These are phyloP conservation scores for Sporothrix schenckii DNA, from an alignment of 2,329 filamentous ascomycete species.

Conservation along the genomic window DNA sequence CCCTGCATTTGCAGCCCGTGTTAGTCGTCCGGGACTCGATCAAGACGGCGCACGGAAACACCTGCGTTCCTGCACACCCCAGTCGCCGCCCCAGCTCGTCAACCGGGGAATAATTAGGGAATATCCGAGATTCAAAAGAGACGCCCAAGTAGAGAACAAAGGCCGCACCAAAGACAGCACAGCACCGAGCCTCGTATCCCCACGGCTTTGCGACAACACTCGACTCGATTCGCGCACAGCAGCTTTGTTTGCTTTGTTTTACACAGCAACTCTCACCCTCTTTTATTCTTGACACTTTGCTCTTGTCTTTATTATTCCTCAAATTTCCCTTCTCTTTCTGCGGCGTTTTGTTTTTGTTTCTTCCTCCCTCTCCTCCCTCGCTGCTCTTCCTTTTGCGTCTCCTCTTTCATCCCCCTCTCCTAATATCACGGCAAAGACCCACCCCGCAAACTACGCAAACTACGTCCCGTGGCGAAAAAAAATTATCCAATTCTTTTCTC, in stretches of 20 bases:
- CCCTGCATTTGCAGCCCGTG: conserved; percentile 3
- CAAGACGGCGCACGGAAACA: conserved; percentile 4
- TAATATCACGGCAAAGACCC: conserved; percentile 32
- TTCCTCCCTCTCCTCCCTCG: not conserved
- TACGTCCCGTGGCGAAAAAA: conserved; percentile 32
- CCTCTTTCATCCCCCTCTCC: conserved; percentile 28
- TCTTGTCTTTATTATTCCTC: conserved; percentile 11
- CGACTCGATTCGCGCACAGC: conserved; percentile 14
- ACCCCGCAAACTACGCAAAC: conserved; percentile 32
- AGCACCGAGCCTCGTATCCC: conserved; percentile 28
- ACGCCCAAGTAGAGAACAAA: not conserved
- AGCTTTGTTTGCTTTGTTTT: conserved; percentile 18
- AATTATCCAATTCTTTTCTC: conserved; percentile 26
- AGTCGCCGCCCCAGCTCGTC: not conserved
- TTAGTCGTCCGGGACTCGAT: conserved; percentile 22
- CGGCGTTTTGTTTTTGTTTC: not conserved
- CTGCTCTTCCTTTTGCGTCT: conserved; percentile 20
- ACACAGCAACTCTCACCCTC: not conserved
- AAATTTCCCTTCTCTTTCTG: conserved; percentile 13
- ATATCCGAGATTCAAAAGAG: not conserved
- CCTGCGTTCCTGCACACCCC: conserved; percentile 13
- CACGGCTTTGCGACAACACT: conserved; percentile 18
- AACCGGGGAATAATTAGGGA: conserved; percentile 10
- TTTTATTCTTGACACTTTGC: not conserved
- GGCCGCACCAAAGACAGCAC: conserved; percentile 6